Evolutionary conservation across 306 rosid genomes (phyloP), one percentile per base, ranked within the genome.

Genomic region (Pterocarpus santalinus): DNA sequence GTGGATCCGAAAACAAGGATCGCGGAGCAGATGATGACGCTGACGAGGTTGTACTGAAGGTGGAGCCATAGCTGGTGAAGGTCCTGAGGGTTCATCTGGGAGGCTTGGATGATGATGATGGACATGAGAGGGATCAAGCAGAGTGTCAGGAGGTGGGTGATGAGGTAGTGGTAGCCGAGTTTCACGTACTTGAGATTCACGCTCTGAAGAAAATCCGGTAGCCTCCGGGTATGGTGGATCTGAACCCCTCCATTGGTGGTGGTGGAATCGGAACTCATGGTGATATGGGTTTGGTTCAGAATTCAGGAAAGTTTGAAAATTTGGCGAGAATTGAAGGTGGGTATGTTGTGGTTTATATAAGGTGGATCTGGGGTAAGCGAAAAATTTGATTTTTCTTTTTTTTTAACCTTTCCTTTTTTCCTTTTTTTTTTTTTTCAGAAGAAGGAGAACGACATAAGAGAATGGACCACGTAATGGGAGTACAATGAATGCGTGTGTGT

Each of bases 151-250:
- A 89, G 88, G 28, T 92, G 62, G 41, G 91, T 79, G 52, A 89
- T 89, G 14, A 87, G 35, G 82, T 82, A 89, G 68, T 89, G 90
- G 79, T 86, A 90, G 2, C 88, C 93, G 8, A 85, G 73, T 79
- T 88, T 92, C 51, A 89, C 92, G 68, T 90, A 80, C 75, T 85
- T 91, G 49, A 89, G 83, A 84, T 91, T 85, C 16, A 89, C 90
- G 14, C 85, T 89, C 69, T 78, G 91, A 1, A 86, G 65, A 73
- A 87, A 91, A 65, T 91, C 91, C 0, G 87, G 95, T 3, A 89
- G 15, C 28, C 81, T 41, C n/a, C 87, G 86, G 5, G 33, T 55
- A 2, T 61, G 88, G 41, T 80, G 95, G 92, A 87, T 80, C 87
- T 66, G 89, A 61, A 76, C 80, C 14, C 33, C 72, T 10, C 43